Base-by-base conservation (phyloP, 441 rosid genomes). In the Syzygium syzygioides region DNA sequence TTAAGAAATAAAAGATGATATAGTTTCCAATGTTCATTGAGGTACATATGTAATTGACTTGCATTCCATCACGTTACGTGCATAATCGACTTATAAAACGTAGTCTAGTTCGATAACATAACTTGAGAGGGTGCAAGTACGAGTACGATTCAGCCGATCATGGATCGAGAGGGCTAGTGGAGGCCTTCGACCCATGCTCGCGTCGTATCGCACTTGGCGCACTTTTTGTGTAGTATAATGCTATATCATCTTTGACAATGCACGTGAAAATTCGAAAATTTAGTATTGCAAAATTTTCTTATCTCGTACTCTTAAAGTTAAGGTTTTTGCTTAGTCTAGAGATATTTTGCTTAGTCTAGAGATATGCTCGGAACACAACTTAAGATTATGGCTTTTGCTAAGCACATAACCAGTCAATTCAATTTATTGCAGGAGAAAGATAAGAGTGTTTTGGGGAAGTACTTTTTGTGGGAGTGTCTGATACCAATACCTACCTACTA, bases 81-180 rank as follows among this genome's bases (percentile, higher is more conserved):
- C 79, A 20, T 37, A 20, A 37, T 37, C 2, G 1, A 6, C 25
- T 20, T 14, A 28, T n/a, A n/a, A 60, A 14, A 68, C 1, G 37
- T 19, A 1, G 6, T 19, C 14, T 3, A 6, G 2, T 34, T 20
- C 6, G 9, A 71, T 13, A 8, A 37, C 5, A 37, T 14, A 20
- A 71, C 50, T 71, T 0, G 28, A 34, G 3, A 41, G 13, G 0
- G 15, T 20, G 41, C 0, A 2, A 37, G 17, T 37, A 37, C 7
- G 0, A 6, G 17, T 20, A 37, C 9, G 4, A 34, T 34, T 34
- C 0, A 0, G 28, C n/a, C 9, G 3, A 68, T 71, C 28, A 71
- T 4, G 7, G 15, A 37, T 5, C 14, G 28, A 7, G 17, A 37
- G 28, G 50, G n/a, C 50, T 3, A 3, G 14, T 5, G 17, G 2